Evolutionary conservation across 208 protist genomes (phyloP).

Genomic region (Acanthamoeba castellanii): DNA sequence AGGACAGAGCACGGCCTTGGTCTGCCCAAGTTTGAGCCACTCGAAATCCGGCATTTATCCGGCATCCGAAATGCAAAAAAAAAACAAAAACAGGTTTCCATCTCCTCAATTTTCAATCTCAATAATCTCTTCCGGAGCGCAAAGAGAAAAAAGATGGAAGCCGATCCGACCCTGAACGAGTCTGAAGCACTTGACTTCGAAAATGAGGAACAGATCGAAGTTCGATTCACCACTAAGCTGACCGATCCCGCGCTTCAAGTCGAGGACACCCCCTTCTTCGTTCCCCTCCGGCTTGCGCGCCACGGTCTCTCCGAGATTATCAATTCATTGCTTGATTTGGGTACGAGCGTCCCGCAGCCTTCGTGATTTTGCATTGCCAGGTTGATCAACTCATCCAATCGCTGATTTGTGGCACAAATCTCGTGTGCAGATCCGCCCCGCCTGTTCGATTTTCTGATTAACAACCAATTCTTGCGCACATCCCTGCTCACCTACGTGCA

Average conservation of each 20-base stretch:
- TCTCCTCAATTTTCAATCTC: not conserved
- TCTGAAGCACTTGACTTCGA: not conserved
- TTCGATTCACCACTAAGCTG: conserved; percentile 46
- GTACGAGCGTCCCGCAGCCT: not conserved
- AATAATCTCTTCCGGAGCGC: not conserved
- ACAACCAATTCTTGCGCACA: conserved; percentile 60
- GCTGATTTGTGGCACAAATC: not conserved
- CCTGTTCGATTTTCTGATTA: conserved; percentile 59
- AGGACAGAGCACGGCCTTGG: no score
- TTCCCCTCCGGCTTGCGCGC: conserved; percentile 21
- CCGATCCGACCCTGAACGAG: not conserved
- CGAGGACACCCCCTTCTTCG: conserved; percentile 18
- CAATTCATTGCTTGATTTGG: conserved; percentile 31
- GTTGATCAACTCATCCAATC: not conserved
- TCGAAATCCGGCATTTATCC: no score
- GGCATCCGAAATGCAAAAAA: not conserved
- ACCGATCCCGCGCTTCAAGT: conserved; percentile 2
- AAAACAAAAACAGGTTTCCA: not conserved
- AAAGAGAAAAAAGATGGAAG: conserved; percentile 41
- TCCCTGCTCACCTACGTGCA: conserved; percentile 53
- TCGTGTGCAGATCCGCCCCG: not conserved
- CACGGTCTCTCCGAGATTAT: conserved; percentile 51
- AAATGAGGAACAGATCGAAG: conserved; percentile 43
- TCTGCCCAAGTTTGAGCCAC: no score
- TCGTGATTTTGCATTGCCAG: not conserved